phyloP scores from a whole-genome alignment of 805 yeast genomes.

The Lachancea lanzarotensis region DNA sequence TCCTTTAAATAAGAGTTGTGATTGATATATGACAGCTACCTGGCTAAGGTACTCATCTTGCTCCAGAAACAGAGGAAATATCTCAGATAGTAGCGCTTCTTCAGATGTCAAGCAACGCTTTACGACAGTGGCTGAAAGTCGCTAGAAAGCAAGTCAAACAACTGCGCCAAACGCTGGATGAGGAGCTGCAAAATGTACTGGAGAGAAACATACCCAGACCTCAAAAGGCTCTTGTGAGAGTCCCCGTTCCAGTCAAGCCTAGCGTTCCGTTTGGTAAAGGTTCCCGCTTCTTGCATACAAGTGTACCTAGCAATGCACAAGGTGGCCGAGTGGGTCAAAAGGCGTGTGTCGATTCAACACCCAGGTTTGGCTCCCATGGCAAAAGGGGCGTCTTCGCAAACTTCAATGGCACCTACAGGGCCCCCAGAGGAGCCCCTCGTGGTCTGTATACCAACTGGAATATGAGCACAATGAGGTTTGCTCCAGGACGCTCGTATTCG shows the following conservation, averaged over 20 bases:
- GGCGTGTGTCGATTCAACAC: background rate
- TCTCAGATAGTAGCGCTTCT: too few species aligned
- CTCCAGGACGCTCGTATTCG: constrained; percentile 16
- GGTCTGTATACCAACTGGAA: constrained; percentile 21
- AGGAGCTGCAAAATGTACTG: constrained; percentile 13
- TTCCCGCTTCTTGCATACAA: background rate
- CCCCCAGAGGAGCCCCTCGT: constrained; percentile 17
- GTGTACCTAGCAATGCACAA: background rate
- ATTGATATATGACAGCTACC: too few species aligned
- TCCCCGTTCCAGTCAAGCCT: constrained; percentile 16
- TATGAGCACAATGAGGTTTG: constrained; percentile 10
- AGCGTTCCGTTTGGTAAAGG: background rate
- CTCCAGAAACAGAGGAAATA: background rate
- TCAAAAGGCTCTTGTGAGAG: constrained; percentile 11
- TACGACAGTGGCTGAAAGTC: constrained; percentile 22
- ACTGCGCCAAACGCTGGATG: constrained; percentile 17
- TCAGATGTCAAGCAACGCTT: constrained; percentile 15
- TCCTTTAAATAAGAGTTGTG: too few species aligned
- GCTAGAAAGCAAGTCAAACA: constrained; percentile 18
- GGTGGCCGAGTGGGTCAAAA: background rate
- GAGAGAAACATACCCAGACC: constrained; percentile 14
- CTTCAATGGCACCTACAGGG: constrained; percentile 8
- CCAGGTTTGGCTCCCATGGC: background rate
- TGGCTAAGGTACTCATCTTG: background rate
- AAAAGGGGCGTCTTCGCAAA: constrained; percentile 10